Base-by-base conservation (phyloP, 169 alveolate species). In the Theileria parva region DNA sequence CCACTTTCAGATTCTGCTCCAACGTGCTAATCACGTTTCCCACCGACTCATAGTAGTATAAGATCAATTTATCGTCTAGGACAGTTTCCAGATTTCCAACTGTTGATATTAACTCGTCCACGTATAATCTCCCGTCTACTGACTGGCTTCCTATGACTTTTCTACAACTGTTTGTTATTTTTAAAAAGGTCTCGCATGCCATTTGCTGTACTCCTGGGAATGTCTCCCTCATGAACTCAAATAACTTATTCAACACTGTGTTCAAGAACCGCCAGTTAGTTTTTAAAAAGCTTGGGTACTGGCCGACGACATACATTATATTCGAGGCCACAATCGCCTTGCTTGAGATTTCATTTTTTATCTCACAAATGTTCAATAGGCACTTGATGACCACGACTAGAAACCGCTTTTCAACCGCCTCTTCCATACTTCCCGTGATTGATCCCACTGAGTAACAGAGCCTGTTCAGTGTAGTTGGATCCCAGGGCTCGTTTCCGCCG, bases 221-320 rank as follows among this genome's bases (percentile, higher is more conserved):
- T 23, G 97, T 89, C 89, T 98, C 99, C 61, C 97, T 98, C 99
- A 98, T 98, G 90, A 98, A 98, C 86, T 98, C 99, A 86, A 98
- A 97, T 53, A 98, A 93, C 89, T 98, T 98, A 88, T 95, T 95
- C 64, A 98, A 92, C 32, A 98, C 99, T 2, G 99, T 98, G 87
- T 95, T 96, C 70, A 98, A 89, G 90, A 98, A 98, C 74, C 97
- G 92, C 99, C 99, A 97, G 91, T 98, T 98, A 11, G 94, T 90
- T 84, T 94, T 93, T 74, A 98, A 91, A 88, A 98, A 98, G 65
- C 98, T 92, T 1, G 99, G 99, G 91, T 98, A 98, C 83, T 98
- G 98, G 11, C 99, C 99, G 4, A 98, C 99, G 27, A 98, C 99
- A 88, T 98, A 98, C 99, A 98, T 98, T 75, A 98, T 97, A 87